Evolutionary conservation across 2,329 filamentous ascomycete species (phyloP), one percentile per base, ranked within the genome.

Genomic region (Pestalotiopsis sp.): DNA sequence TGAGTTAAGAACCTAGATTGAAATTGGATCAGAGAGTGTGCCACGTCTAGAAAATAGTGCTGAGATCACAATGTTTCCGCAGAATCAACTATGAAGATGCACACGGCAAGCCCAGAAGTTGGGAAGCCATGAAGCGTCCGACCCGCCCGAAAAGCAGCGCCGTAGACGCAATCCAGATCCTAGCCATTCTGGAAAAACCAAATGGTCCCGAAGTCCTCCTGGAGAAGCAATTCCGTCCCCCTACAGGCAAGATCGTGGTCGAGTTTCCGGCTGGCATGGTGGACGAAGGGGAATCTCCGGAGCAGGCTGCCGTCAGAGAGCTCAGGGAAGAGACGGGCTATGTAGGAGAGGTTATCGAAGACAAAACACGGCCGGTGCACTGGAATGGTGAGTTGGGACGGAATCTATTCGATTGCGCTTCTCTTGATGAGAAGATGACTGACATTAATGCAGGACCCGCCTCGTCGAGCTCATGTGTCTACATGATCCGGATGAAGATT

Each of bases 401-500:
- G 11, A 27, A 25, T 38, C 4, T 38, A 14, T 38, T 23, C 5
- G 5, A 27, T 25, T 20, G 9, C 20, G 9, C 4, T 12, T n/a
- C 13, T 20, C 17, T 27, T 4, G 1, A 11, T 13, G 14, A 57
- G 12, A 11, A 11, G 9, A 12, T 49, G 58, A 58, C 69, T 70
- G 58, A 66, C 45, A 14, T 20, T 25, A n/a, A 14, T 14, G 38
- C 58, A 76, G 74, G 74, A 45, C 74, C 76, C 27, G 77, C 73
- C 23, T 77, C 75, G 3, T 78, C 76, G 9, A 75, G 76, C 70
- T 77, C 76, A 17, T 75, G 70, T 41, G 75, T 73, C 0, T 77
- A 73, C 64, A 72, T 78, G 68, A 75, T 86, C 23, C 82, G 85
- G 66, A 76, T 86, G 41, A 83, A 80, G 6, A 78, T 86, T 68